These are phyloP conservation scores for Hyparrhenia diplandra DNA, from an alignment of 176 grass and related monocot species.

Conservation along the genomic window DNA sequence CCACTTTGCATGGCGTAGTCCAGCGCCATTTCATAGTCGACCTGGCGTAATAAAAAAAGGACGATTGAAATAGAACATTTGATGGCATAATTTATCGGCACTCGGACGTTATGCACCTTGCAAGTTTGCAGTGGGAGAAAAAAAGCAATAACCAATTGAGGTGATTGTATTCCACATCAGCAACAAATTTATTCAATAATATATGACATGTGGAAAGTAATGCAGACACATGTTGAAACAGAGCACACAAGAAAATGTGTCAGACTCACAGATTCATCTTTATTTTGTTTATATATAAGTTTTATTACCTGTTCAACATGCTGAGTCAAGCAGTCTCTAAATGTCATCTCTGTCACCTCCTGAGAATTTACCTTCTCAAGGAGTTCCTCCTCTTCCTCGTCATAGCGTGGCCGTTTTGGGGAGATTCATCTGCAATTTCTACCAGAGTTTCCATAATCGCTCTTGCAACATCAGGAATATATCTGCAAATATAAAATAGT, in stretches of 20 bases:
- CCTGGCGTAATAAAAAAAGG: slow-evolving; percentile 18
- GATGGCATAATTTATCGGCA: neutral
- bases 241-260: neutral
- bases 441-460: slow-evolving; percentile 90
- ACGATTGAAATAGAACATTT: neutral
- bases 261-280: neutral
- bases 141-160: neutral
- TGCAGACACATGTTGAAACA: neutral
- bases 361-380: slow-evolving; percentile 69
- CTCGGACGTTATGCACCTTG: neutral
- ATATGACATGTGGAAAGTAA: neutral
- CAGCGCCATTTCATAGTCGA: slow-evolving; percentile 94
- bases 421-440: slow-evolving; percentile 64
- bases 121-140: neutral
- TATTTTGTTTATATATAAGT: neutral
- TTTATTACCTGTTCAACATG: slow-evolving; percentile 89
- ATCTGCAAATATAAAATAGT: slow-evolving; percentile 44
- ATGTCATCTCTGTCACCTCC: slow-evolving; percentile 74
- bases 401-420: slow-evolving; percentile 48
- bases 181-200: neutral
- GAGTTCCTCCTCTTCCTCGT: slow-evolving; percentile 84
- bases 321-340: slow-evolving; percentile 74
- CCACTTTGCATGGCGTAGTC: slow-evolving; percentile 89
- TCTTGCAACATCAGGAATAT: slow-evolving; percentile 93
- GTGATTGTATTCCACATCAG: neutral